A percentile compares a stretch with the other conserved stretches of the same genome.
Evolutionary conservation across 345 rosid genomes (phyloP).

Genomic region (Erodium maritimum): DNA sequence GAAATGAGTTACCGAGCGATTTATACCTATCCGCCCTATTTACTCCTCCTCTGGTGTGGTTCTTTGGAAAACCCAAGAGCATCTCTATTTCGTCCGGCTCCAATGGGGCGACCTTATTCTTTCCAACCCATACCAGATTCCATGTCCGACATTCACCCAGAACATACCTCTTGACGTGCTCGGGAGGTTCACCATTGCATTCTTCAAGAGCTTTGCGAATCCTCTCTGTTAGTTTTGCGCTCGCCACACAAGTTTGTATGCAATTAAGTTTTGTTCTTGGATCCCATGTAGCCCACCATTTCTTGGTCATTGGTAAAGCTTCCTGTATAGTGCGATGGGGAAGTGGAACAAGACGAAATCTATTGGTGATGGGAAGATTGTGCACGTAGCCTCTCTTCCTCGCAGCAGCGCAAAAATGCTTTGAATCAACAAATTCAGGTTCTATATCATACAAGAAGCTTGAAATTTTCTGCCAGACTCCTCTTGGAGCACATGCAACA

Average conservation of each 20-base stretch:
- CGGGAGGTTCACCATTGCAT: conserved; percentile 41
- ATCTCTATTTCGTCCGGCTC: conserved; percentile 86
- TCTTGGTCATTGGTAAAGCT: conserved; percentile 59
- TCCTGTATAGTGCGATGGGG: conserved; percentile 56
- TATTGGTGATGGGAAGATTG: conserved; percentile 54
- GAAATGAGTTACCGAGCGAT: conserved; percentile 93
- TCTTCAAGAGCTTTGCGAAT: conserved; percentile 51
- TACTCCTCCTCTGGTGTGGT: conserved; percentile 87
- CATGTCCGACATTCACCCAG: conserved; percentile 64
- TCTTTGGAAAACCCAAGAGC: conserved; percentile 80
- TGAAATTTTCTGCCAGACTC: conserved; percentile 83
- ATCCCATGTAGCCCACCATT: conserved; percentile 96
- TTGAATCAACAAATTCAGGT: conserved; percentile 86
- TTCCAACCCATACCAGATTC: conserved; percentile 95
- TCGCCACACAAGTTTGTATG: conserved; percentile 49
- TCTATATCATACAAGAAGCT: conserved; percentile 48
- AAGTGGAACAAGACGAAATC: conserved; percentile 61
- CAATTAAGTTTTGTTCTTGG: conserved; percentile 66
- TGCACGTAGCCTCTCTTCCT: conserved; percentile 87
- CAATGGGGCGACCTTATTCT: conserved; percentile 72
- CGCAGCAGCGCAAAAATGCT: conserved; percentile 71
- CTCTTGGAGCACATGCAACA: conserved; percentile 84
- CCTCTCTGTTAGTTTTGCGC: conserved; percentile 65
- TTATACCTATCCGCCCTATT: conserved; percentile 70
- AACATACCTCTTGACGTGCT: conserved; percentile 34